Conservation (phyloP, 2,329 filamentous ascomycete genomes). For the Epichloe baconii region DNA sequence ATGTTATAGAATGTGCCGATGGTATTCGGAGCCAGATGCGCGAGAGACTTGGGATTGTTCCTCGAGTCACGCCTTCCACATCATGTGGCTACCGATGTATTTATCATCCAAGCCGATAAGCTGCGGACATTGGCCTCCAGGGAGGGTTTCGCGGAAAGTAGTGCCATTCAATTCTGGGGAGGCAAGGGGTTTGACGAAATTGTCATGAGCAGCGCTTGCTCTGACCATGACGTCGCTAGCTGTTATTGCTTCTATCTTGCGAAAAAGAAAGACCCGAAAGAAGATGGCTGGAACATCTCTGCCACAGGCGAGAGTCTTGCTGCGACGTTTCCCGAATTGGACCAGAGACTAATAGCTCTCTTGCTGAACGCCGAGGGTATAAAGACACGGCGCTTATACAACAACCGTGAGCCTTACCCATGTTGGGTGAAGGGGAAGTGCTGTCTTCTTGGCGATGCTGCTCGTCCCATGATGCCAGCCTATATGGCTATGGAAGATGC, state of each 20-base stretch:
- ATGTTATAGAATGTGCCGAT: slow-evolving; percentile 46
- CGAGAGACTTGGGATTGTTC: slow-evolving; percentile 38
- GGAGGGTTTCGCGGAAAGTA: slow-evolving; percentile 44
- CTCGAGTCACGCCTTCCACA: slow-evolving; percentile 37
- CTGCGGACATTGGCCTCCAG: slow-evolving; percentile 39
- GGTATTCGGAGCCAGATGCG: slow-evolving; percentile 49
- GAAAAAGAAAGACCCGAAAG: slow-evolving; percentile 40
- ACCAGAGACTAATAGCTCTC: slow-evolving; percentile 38
- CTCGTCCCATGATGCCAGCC: slow-evolving; percentile 39
- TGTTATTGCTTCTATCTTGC: slow-evolving; percentile 57
- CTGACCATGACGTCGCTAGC: slow-evolving; percentile 42
- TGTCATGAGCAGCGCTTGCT: slow-evolving; percentile 52
- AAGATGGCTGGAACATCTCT: slow-evolving; percentile 40
- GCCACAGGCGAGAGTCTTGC: slow-evolving; percentile 40
- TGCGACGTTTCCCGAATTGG: slow-evolving; percentile 42
- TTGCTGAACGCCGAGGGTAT: slow-evolving; percentile 46
- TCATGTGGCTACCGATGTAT: slow-evolving; percentile 49
- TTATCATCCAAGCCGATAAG: slow-evolving; percentile 41
- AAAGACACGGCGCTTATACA: slow-evolving; percentile 43
- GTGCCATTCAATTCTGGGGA: slow-evolving; percentile 52
- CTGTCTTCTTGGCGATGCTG: slow-evolving; percentile 27
- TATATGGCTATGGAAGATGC: slow-evolving; percentile 55
- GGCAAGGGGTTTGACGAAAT: slow-evolving; percentile 50
- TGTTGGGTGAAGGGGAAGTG: slow-evolving; percentile 33
- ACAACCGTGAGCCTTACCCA: slow-evolving; percentile 32